These are phyloP conservation scores for Lasiodiplodia theobromae DNA, from an alignment of 2,329 filamentous ascomycete species.

Conservation along the genomic window DNA sequence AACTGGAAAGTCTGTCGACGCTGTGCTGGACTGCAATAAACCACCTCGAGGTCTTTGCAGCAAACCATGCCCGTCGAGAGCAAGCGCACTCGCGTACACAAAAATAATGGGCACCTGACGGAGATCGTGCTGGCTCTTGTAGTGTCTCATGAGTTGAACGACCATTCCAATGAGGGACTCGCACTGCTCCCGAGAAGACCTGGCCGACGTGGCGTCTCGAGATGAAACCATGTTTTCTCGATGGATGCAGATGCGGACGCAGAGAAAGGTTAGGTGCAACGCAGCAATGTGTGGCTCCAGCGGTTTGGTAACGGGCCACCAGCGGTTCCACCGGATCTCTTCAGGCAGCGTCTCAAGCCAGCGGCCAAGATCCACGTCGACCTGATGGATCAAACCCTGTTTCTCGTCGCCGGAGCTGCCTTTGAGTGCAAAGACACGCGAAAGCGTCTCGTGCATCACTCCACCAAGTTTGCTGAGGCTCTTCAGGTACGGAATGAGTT, in stretches of 20 bases:
- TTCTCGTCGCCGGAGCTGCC: not conserved
- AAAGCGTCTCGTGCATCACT: not conserved
- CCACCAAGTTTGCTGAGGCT: not conserved
- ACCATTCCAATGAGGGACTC: not conserved
- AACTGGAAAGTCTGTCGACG: not conserved
- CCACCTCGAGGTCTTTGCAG: not conserved
- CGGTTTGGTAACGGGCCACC: not conserved
- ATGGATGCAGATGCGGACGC: not conserved
- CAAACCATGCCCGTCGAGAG: not conserved
- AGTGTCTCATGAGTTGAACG: not conserved
- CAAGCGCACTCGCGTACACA: not conserved
- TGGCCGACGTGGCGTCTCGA: not conserved
- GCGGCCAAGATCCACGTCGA: not conserved
- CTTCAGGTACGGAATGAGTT: not conserved
- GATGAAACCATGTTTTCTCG: not conserved
- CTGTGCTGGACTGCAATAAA: not conserved
- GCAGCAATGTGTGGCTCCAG: constrained; percentile 5
- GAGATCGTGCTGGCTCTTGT: not conserved
- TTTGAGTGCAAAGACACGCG: not conserved
- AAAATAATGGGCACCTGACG: not conserved
- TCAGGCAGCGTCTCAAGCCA: not conserved
- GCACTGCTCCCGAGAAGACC: not conserved
- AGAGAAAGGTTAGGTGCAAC: not conserved
- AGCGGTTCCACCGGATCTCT: not conserved
- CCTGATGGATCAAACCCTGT: not conserved